A percentile compares a stretch with the other conserved stretches of the same genome.
These are phyloP conservation scores for Pezicula carpinea DNA, from an alignment of 2,329 filamentous ascomycete species.

Conservation along the genomic window DNA sequence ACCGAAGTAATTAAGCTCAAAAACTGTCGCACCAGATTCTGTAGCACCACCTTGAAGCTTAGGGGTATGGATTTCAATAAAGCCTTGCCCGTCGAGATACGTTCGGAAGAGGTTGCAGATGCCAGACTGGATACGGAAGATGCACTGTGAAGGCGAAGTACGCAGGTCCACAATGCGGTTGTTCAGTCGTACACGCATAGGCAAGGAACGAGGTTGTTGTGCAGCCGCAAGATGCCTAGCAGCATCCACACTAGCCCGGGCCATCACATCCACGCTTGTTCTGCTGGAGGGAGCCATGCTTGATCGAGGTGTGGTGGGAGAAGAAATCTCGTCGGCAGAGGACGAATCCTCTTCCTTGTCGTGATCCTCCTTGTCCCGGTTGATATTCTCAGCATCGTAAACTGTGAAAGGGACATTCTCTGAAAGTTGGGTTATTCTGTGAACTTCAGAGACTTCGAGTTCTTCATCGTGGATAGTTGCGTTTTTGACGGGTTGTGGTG, in stretches of 20 bases:
- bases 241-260: slow-evolving; percentile 19
- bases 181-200: slow-evolving; percentile 55
- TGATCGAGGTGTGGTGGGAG: neutral
- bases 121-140: slow-evolving; percentile 81
- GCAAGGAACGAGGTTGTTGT: slow-evolving; percentile 20
- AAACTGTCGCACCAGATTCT: slow-evolving; percentile 87
- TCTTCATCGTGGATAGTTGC: slow-evolving; percentile 74
- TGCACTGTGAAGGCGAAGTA: slow-evolving; percentile 79
- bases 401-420: slow-evolving; percentile 65
- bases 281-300: neutral
- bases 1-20: slow-evolving; percentile 88
- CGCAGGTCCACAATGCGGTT: slow-evolving; percentile 82
- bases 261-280: neutral
- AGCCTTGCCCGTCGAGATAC: slow-evolving; percentile 68
- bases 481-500: slow-evolving; percentile 69
- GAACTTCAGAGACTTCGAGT: slow-evolving; percentile 62
- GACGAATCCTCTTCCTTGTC: slow-evolving; percentile 42
- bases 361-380: slow-evolving; percentile 48
- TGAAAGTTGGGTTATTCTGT: slow-evolving; percentile 55
- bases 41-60: slow-evolving; percentile 88
- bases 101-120: slow-evolving; percentile 76
- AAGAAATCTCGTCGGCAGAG: slow-evolving; percentile 2
- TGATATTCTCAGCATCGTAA: slow-evolving; percentile 62
- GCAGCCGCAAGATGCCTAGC: slow-evolving; percentile 5
- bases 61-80: slow-evolving; percentile 91